Percentiles rank a stretch among this genome's conserved stretches.
Conservation (phyloP, 1,139 yeast genomes). For the Kodamaea anthophila region DNA sequence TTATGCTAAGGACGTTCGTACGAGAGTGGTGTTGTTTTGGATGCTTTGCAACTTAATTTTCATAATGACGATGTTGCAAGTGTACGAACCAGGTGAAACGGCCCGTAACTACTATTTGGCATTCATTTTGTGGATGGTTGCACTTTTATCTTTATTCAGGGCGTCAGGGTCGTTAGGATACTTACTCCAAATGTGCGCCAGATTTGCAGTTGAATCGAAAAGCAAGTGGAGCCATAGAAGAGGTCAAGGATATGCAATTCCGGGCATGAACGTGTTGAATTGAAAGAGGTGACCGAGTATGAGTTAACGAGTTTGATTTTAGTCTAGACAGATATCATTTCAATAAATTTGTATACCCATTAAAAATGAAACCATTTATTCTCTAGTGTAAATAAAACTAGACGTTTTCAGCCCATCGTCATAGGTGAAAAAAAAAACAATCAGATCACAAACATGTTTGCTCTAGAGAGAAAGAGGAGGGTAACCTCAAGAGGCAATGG, state of each 20-base stretch:
- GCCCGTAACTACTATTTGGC: slow-evolving; percentile 64
- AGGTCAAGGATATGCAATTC: slow-evolving; percentile 30
- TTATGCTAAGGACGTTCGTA: slow-evolving; percentile 89
- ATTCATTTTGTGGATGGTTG: slow-evolving; percentile 87
- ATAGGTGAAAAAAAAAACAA: slow-evolving; percentile 1
- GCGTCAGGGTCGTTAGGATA: slow-evolving; percentile 73
- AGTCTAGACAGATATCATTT: too few species aligned
- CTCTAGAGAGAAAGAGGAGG: slow-evolving; percentile 37
- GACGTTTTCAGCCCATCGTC: background rate
- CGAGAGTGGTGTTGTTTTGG: slow-evolving; percentile 92
- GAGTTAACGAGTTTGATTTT: too few species aligned
- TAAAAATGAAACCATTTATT: too few species aligned
- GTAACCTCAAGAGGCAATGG: slow-evolving; percentile 12
- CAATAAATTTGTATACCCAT: too few species aligned
- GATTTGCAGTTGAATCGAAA: slow-evolving; percentile 36
- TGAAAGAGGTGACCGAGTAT: too few species aligned
- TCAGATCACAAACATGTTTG: slow-evolving; percentile 29
- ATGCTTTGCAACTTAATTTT: slow-evolving; percentile 72
- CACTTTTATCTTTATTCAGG: slow-evolving; percentile 71
- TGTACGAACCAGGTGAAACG: slow-evolving; percentile 59
- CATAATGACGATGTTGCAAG: slow-evolving; percentile 81
- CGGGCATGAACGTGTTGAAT: slow-evolving; percentile 32
- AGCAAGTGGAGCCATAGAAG: slow-evolving; percentile 40
- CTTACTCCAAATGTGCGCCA: slow-evolving; percentile 39
- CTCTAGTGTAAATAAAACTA: too few species aligned